phyloP scores from a whole-genome alignment of 2,329 filamentous ascomycete genomes.

The Colletotrichum tabaci region DNA sequence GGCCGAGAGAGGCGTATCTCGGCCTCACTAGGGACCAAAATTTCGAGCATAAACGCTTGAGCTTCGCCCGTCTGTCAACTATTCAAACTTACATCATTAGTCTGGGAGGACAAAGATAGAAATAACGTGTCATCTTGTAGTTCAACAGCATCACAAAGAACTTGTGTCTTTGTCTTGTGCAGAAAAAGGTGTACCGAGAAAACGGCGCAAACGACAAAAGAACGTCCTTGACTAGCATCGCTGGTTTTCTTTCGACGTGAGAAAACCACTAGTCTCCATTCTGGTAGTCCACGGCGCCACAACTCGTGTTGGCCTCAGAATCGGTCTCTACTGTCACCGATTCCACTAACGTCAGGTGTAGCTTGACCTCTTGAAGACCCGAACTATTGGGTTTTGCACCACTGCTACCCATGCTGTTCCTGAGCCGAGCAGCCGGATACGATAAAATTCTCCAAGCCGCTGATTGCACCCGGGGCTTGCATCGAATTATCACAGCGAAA shows the following conservation, averaged over 20 bases:
- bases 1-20: not conserved
- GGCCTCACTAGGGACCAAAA: not conserved
- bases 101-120: not conserved
- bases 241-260: not conserved
- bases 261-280: not conserved
- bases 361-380: too few species aligned
- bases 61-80: not conserved
- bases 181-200: not conserved
- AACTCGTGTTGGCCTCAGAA: not conserved
- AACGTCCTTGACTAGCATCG: not conserved
- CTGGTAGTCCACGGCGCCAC: not conserved
- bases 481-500: not conserved
- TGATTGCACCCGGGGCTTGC: not conserved
- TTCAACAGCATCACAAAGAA: not conserved
- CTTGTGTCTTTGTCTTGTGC: not conserved
- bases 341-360: not conserved
- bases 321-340: not conserved
- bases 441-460: not conserved
- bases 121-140: not conserved
- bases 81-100: not conserved
- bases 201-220: not conserved
- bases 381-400: too few species aligned
- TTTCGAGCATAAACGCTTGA: not conserved
- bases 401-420: not conserved
- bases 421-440: not conserved